Percentiles rank a stretch among this genome's conserved stretches.
Conservation (phyloP, 2,329 filamentous ascomycete species). For the Aspergillaceae sp. region DNA sequence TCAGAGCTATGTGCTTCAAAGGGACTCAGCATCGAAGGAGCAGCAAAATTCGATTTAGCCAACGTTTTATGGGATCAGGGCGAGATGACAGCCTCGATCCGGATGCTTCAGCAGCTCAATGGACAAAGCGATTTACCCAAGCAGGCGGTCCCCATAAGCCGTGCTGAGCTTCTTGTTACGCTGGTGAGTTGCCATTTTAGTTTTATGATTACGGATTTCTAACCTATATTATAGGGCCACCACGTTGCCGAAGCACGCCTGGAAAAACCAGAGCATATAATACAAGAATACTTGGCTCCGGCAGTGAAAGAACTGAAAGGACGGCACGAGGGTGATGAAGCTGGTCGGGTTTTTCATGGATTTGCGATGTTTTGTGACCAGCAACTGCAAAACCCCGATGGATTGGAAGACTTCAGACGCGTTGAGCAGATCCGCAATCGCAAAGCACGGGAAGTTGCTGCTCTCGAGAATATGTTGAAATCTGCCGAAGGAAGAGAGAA, state of each 20-base stretch:
- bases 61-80: conserved; percentile 91
- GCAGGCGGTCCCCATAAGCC: conserved; percentile 63
- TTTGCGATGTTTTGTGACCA: conserved; percentile 94
- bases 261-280: conserved; percentile 84
- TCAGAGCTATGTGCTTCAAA: conserved; percentile 59
- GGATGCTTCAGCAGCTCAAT: conserved; percentile 71
- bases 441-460: conserved; percentile 70
- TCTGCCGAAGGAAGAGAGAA: conserved; percentile 44
- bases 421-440: conserved; percentile 69
- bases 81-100: conserved; percentile 79
- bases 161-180: conserved; percentile 73
- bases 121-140: conserved; percentile 52
- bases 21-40: conserved; percentile 69
- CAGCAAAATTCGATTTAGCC: conserved; percentile 72
- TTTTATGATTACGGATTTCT: conserved; percentile 1
- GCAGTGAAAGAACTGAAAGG: conserved; percentile 74
- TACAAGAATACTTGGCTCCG: conserved; percentile 74
- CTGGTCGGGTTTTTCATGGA: conserved; percentile 84
- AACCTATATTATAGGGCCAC: conserved; percentile 49
- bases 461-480: conserved; percentile 56
- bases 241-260: conserved; percentile 83
- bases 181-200: conserved; percentile 43
- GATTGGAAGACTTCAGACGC: conserved; percentile 73
- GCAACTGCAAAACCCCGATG: conserved; percentile 79
- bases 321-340: conserved; percentile 58